Evolutionary conservation across 164 flowering plant species (phyloP).

Genomic region (Amborella trichopoda): DNA sequence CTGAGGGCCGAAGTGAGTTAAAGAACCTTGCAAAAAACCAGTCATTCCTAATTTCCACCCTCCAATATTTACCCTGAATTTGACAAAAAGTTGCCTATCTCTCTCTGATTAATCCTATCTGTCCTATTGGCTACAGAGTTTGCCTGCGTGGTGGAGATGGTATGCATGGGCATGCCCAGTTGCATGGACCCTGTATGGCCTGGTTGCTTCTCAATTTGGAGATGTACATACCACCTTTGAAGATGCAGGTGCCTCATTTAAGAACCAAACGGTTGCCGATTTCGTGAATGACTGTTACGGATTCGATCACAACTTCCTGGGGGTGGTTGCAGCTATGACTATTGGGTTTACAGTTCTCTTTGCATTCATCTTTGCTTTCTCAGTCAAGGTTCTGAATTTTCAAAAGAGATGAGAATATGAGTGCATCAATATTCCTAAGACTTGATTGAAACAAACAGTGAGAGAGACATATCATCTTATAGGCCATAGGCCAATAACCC

Average conservation of each 20-base stretch:
- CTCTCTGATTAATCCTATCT: too few species aligned
- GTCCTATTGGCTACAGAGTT: too few species aligned
- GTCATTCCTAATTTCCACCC: too few species aligned
- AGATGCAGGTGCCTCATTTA: constrained; percentile 3
- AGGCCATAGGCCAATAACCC: too few species aligned
- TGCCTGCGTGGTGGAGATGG: constrained; percentile 65
- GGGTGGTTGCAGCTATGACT: constrained; percentile 18
- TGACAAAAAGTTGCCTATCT: too few species aligned
- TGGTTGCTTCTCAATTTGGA: constrained; percentile 38
- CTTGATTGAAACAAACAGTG: too few species aligned
- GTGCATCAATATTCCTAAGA: too few species aligned
- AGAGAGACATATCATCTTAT: too few species aligned
- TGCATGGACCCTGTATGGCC: constrained; percentile 50
- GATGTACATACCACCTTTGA: constrained; percentile 14
- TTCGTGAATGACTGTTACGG: constrained; percentile 27
- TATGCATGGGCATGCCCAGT: constrained; percentile 35
- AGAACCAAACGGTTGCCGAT: constrained; percentile 12
- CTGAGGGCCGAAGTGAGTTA: too few species aligned
- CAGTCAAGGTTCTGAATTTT: constrained; percentile 32
- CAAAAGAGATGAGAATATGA: constrained; percentile 29
- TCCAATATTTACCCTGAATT: too few species aligned
- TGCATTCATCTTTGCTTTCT: constrained; percentile 34
- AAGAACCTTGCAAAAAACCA: too few species aligned
- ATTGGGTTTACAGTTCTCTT: constrained; percentile 28
- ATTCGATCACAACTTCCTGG: constrained; percentile 27